A percentile compares a stretch with the other conserved stretches of the same genome.
Evolutionary conservation across 257 asterid species (phyloP).

Genomic region (Nicotiana knightiana): DNA sequence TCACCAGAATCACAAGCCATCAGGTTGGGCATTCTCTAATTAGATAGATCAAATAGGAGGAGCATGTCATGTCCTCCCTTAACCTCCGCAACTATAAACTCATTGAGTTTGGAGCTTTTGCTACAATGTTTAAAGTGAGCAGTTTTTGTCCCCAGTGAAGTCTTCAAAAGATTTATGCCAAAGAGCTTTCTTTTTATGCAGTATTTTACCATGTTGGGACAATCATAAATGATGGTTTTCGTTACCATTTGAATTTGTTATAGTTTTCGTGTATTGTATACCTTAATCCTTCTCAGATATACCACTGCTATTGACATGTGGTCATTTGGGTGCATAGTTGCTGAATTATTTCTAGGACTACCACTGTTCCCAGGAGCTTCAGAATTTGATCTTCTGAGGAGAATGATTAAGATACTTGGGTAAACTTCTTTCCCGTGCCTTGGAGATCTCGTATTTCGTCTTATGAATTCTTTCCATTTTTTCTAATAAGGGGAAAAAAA

Average conservation of each 20-base stretch:
- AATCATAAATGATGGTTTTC: neutral
- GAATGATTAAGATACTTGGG: constrained; percentile 97
- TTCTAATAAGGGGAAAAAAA: too few relatives aligned
- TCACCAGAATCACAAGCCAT: neutral
- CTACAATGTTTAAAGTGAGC: neutral
- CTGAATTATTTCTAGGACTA: constrained; percentile 87
- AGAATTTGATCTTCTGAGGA: constrained; percentile 88
- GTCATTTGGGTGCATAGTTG: constrained; percentile 99
- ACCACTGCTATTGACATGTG: constrained; percentile 98
- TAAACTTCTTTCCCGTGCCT: constrained; percentile 27
- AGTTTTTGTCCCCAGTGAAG: neutral
- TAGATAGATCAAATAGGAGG: neutral
- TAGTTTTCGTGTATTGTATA: constrained; percentile 12
- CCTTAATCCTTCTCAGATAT: constrained; percentile 73
- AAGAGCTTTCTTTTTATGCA: neutral
- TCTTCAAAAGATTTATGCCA: neutral
- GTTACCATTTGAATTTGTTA: neutral
- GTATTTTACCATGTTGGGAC: neutral
- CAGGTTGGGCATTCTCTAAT: constrained; percentile 2
- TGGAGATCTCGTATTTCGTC: neutral
- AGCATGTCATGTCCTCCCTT: neutral
- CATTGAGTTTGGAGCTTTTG: neutral
- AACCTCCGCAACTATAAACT: neutral
- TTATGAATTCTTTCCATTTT: neutral
- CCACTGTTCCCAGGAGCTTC: constrained; percentile 99